phyloP scores from a whole-genome alignment of 2,329 filamentous ascomycete genomes.

The Alternaria atra region DNA sequence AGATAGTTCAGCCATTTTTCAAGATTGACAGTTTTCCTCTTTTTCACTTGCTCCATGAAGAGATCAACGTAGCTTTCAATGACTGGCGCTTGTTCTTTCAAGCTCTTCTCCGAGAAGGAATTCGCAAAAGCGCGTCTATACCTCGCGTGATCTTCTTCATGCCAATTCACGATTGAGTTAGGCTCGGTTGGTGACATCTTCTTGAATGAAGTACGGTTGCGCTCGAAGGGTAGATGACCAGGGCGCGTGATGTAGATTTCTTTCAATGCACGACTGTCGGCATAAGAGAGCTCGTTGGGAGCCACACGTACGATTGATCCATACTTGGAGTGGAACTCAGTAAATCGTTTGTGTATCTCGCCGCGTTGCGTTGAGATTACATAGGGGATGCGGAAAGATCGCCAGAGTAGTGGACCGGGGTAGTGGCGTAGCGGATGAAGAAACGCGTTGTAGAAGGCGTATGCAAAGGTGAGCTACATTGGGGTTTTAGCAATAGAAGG shows the following conservation, averaged over 20 bases:
- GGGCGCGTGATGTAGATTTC: slow-evolving; percentile 41
- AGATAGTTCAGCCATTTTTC: slow-evolving; percentile 27
- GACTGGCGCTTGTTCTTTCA: slow-evolving; percentile 35
- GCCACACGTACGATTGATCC: slow-evolving; percentile 41
- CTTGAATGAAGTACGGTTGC: slow-evolving; percentile 38
- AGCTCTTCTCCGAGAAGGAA: slow-evolving; percentile 39
- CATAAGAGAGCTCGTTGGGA: slow-evolving; percentile 42
- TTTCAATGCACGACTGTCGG: slow-evolving; percentile 36
- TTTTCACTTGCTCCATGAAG: slow-evolving; percentile 33
- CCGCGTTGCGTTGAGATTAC: slow-evolving; percentile 40
- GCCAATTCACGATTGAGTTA: slow-evolving; percentile 34
- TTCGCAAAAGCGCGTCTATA: slow-evolving; percentile 38
- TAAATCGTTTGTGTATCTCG: slow-evolving; percentile 33
- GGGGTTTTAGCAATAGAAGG: not conserved
- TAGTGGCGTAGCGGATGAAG: slow-evolving; percentile 39
- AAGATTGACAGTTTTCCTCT: slow-evolving; percentile 27
- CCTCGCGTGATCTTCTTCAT: slow-evolving; percentile 35
- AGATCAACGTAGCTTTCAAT: slow-evolving; percentile 36
- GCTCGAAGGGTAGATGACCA: slow-evolving; percentile 32
- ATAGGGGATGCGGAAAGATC: slow-evolving; percentile 37
- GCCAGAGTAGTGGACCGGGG: slow-evolving; percentile 42
- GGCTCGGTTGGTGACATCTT: slow-evolving; percentile 37
- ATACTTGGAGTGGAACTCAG: slow-evolving; percentile 37
- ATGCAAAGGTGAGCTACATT: slow-evolving; percentile 15
- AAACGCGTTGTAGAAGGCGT: slow-evolving; percentile 37